These are phyloP conservation scores for Parietichytrium sp. DNA, from an alignment of 108 stramenopile species.

Conservation along the genomic window DNA sequence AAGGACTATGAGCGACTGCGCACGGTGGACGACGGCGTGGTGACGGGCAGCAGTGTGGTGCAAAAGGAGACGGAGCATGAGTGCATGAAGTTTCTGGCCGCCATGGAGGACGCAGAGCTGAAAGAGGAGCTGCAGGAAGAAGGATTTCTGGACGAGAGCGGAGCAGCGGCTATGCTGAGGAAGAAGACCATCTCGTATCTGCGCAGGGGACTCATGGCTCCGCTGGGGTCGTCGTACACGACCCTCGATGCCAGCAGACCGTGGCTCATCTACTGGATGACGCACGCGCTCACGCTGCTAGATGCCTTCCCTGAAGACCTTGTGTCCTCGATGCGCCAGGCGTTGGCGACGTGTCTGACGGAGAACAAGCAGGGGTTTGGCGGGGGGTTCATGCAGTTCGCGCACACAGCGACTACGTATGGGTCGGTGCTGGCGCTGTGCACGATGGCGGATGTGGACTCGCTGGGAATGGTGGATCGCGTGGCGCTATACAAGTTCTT, in stretches of 20 bases:
- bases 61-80: slow-evolving; percentile 74
- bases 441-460: slow-evolving; percentile 44
- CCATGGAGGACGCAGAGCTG: slow-evolving; percentile 67
- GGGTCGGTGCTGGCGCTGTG: slow-evolving; percentile 64
- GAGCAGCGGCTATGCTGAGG: slow-evolving; percentile 60
- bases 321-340: slow-evolving; percentile 51
- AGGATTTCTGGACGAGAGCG: slow-evolving; percentile 56
- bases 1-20: not conserved
- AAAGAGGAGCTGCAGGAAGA: slow-evolving; percentile 39
- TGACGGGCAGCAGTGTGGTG: slow-evolving; percentile 52
- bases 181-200: slow-evolving; percentile 57
- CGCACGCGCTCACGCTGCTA: slow-evolving; percentile 85
- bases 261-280: slow-evolving; percentile 93
- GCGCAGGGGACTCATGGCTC: slow-evolving; percentile 40
- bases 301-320: slow-evolving; percentile 53
- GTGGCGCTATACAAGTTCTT: slow-evolving; percentile 57
- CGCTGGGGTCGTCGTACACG: slow-evolving; percentile 65
- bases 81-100: slow-evolving; percentile 65
- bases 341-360: slow-evolving; percentile 67
- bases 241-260: slow-evolving; percentile 88
- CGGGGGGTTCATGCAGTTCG: slow-evolving; percentile 85
- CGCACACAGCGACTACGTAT: slow-evolving; percentile 93
- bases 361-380: slow-evolving; percentile 79
- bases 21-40: slow-evolving; percentile 17
- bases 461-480: not conserved